These are phyloP conservation scores for Cydonia oblonga DNA, from an alignment of 331 rosid species.

Conservation along the genomic window DNA sequence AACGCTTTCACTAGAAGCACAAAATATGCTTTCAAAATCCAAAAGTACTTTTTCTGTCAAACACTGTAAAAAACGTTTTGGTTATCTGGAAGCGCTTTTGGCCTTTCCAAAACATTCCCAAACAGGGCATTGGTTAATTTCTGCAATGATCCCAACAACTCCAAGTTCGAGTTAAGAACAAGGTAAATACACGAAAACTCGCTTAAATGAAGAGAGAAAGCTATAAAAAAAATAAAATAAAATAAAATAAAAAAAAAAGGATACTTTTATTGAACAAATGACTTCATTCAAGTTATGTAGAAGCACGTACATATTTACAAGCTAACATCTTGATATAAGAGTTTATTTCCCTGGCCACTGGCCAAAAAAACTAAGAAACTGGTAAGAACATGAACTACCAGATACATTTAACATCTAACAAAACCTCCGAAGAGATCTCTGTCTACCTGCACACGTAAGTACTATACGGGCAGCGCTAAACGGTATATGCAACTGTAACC, in stretches of 20 bases:
- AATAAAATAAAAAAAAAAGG: too few relatives aligned
- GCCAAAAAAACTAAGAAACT: slow-evolving; percentile 10
- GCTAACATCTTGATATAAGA: slow-evolving; percentile 6
- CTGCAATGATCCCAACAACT: too few relatives aligned
- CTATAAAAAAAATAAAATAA: too few relatives aligned
- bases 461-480: slow-evolving; percentile 22
- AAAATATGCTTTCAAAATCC: not conserved
- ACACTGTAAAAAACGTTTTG: not conserved
- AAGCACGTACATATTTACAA: slow-evolving; percentile 21
- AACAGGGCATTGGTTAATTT: too few relatives aligned
- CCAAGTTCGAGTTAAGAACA: too few relatives aligned
- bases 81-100: too few relatives aligned
- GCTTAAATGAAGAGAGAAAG: too few relatives aligned
- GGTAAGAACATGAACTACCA: slow-evolving; percentile 1
- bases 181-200: too few relatives aligned
- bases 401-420: slow-evolving; percentile 34
- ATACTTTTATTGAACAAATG: not conserved
- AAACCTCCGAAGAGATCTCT: slow-evolving; percentile 18
- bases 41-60: not conserved
- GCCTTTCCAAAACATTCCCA: too few relatives aligned
- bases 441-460: slow-evolving; percentile 21
- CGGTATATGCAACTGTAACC: slow-evolving; percentile 14
- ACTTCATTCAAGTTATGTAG: too few relatives aligned
- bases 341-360: slow-evolving; percentile 19
- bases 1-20: not conserved